phyloP scores from a whole-genome alignment of 2,329 filamentous ascomycete genomes.

The Tolypocladium capitatum region DNA sequence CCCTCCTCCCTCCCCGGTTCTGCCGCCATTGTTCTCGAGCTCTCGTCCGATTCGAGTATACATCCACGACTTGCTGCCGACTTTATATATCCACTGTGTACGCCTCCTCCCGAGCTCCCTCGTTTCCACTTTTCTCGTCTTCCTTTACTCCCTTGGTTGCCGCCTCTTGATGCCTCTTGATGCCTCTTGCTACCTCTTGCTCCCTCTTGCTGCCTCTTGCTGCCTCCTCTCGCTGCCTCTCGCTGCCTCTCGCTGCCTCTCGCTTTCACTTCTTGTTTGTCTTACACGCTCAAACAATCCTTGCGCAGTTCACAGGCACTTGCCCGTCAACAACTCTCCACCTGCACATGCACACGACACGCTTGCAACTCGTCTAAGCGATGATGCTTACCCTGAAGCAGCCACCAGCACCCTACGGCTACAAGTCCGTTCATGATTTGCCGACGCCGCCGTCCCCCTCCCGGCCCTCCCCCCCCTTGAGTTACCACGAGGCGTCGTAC shows the following conservation, averaged over 20 bases:
- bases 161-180: too few relatives aligned
- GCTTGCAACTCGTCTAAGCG: constrained; percentile 16
- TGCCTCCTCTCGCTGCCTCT: constrained; percentile 10
- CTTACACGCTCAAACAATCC: not conserved
- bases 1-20: constrained; percentile 21
- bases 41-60: constrained; percentile 6
- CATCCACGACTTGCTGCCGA: constrained; percentile 11
- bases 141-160: constrained; percentile 5
- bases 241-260: constrained; percentile 11
- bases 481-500: constrained; percentile 31
- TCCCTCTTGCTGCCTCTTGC: constrained; percentile 11
- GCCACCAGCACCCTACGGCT: constrained; percentile 43
- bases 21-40: constrained; percentile 23
- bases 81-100: constrained; percentile 21
- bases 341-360: constrained; percentile 15
- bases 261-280: constrained; percentile 7
- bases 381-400: constrained; percentile 51
- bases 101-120: constrained; percentile 5
- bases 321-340: not conserved
- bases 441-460: constrained; percentile 43
- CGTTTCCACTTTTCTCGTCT: constrained; percentile 5
- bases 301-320: not conserved
- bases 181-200: constrained; percentile 8
- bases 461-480: constrained; percentile 41
- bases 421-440: constrained; percentile 48